Conservation (phyloP, 1,284 basidiomycete species). For the Taiwanofungus camphoratus region DNA sequence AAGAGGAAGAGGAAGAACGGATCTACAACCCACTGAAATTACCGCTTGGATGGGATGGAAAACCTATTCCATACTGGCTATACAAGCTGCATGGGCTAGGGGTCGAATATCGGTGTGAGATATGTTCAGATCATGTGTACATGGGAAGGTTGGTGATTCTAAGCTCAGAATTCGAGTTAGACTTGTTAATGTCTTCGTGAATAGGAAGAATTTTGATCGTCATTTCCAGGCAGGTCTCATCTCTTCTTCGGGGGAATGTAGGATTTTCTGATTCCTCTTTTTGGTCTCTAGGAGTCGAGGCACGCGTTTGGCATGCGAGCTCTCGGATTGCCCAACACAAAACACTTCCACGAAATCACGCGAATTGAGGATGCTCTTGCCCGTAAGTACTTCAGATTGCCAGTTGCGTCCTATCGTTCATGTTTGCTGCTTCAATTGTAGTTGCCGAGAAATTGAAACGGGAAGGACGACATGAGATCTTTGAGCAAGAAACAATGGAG, state of each 20-base stretch:
- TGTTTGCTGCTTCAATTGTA: slow-evolving; percentile 61
- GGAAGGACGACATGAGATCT: slow-evolving; percentile 88
- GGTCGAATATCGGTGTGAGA: slow-evolving; percentile 97
- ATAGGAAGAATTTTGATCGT: slow-evolving; percentile 88
- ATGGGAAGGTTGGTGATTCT: slow-evolving; percentile 71
- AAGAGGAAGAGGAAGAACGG: slow-evolving; percentile 90
- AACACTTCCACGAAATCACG: slow-evolving; percentile 99
- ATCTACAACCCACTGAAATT: slow-evolving; percentile 98
- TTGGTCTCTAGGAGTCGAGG: slow-evolving; percentile 67
- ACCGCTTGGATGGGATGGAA: slow-evolving; percentile 97
- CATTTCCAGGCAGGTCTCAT: slow-evolving; percentile 68
- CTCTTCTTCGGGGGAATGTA: background rate
- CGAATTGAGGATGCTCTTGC: slow-evolving; percentile 94
- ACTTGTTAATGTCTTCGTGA: slow-evolving; percentile 11
- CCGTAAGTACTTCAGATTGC: slow-evolving; percentile 48
- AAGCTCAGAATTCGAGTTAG: background rate
- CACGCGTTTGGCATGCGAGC: slow-evolving; percentile 99
- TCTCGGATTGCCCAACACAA: slow-evolving; percentile 94
- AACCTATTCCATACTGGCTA: slow-evolving; percentile 98
- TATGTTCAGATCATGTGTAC: slow-evolving; percentile 93
- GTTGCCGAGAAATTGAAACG: slow-evolving; percentile 95
- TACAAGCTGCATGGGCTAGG: slow-evolving; percentile 98
- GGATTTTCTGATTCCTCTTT: background rate
- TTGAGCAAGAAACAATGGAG: slow-evolving; percentile 90
- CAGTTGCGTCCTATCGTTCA: background rate